A percentile compares a stretch with the other conserved stretches of the same genome.
Evolutionary conservation across 1,284 basidiomycete genomes (phyloP).

Genomic region (Leccinum solheimii): DNA sequence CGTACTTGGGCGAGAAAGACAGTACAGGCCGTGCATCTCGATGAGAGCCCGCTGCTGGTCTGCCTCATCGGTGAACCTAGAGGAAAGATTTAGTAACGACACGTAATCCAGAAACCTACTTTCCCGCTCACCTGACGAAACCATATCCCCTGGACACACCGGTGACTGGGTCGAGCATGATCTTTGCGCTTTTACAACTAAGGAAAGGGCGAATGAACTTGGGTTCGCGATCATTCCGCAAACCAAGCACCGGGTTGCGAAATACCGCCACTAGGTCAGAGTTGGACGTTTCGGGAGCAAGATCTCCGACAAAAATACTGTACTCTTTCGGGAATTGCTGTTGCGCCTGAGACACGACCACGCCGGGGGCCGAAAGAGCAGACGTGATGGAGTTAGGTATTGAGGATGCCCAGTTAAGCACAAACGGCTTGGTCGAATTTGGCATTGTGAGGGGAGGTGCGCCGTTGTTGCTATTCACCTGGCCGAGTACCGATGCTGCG

Average conservation of each 20-base stretch:
- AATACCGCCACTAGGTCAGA: slow-evolving; percentile 88
- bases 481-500: slow-evolving; percentile 70
- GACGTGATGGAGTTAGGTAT: slow-evolving; percentile 47
- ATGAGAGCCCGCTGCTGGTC: slow-evolving; percentile 87
- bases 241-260: slow-evolving; percentile 78
- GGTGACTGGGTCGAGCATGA: slow-evolving; percentile 87
- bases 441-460: slow-evolving; percentile 67
- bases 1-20: slow-evolving; percentile 81
- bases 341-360: slow-evolving; percentile 38
- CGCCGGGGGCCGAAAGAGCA: slow-evolving; percentile 38
- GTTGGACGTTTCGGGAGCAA: slow-evolving; percentile 87
- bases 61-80: slow-evolving; percentile 79
- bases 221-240: slow-evolving; percentile 77
- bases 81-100: slow-evolving; percentile 10
- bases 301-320: slow-evolving; percentile 88
- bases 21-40: slow-evolving; percentile 88
- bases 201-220: slow-evolving; percentile 84
- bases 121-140: slow-evolving; percentile 69
- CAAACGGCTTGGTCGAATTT: slow-evolving; percentile 72
- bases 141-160: slow-evolving; percentile 89
- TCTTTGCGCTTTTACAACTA: slow-evolving; percentile 91
- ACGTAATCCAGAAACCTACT: not conserved
- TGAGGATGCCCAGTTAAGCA: slow-evolving; percentile 80
- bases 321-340: slow-evolving; percentile 79
- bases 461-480: slow-evolving; percentile 54